Percentiles rank a stretch among this genome's conserved stretches.
Evolutionary conservation across 768 basidiomycete genomes (phyloP).

Genomic region (Rhizopogon vinicolor): DNA sequence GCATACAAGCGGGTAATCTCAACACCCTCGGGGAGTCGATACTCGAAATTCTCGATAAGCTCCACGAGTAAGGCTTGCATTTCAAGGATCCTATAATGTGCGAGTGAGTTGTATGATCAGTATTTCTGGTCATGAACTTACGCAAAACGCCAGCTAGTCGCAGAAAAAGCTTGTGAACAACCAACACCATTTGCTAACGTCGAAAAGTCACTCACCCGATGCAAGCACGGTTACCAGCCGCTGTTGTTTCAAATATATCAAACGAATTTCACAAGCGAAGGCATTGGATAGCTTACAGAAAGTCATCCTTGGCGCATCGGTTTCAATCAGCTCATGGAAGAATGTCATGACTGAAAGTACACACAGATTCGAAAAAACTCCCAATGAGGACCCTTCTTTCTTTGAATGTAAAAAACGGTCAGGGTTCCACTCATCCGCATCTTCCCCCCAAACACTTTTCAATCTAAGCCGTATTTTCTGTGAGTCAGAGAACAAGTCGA

Average conservation of each 20-base stretch:
- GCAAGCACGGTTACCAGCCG: conserved; percentile 7
- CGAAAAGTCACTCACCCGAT: conserved; percentile 6
- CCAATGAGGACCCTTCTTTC: conserved; percentile 1
- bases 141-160: conserved; percentile 9
- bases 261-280: neutral
- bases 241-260: neutral
- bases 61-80: conserved; percentile 30
- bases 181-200: neutral
- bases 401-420: conserved; percentile 7
- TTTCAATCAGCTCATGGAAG: neutral
- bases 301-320: conserved; percentile 2
- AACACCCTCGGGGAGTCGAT: conserved; percentile 26
- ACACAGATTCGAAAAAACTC: conserved; percentile 8
- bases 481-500: neutral
- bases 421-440: conserved; percentile 17
- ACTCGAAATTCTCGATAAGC: conserved; percentile 32
- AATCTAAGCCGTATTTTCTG: neutral
- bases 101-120: neutral
- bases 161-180: neutral
- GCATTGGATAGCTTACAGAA: conserved; percentile 3
- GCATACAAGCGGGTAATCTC: conserved; percentile 26
- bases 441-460: conserved; percentile 13
- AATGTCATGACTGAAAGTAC: neutral
- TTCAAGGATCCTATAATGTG: conserved; percentile 19
- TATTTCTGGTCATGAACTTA: conserved; percentile 1